These are phyloP conservation scores for Pezicula neosporulosa DNA, from an alignment of 2,329 filamentous ascomycete species.

Conservation along the genomic window DNA sequence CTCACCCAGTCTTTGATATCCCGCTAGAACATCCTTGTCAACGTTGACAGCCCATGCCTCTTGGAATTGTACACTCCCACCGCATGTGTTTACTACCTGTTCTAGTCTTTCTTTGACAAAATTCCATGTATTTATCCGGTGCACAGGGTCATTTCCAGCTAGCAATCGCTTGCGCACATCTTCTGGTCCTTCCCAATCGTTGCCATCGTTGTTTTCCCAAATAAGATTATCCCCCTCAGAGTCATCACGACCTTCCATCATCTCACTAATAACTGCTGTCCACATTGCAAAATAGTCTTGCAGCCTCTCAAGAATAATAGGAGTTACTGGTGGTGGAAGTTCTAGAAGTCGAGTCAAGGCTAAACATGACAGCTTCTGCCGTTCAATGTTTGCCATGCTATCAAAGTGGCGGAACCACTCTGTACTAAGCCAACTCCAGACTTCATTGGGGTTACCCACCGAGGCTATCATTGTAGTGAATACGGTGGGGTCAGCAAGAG, in stretches of 20 bases:
- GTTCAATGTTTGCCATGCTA: slow-evolving; percentile 60
- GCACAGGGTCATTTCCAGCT: slow-evolving; percentile 60
- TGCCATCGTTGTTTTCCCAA: slow-evolving; percentile 36
- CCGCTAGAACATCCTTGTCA: slow-evolving; percentile 65
- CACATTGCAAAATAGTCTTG: slow-evolving; percentile 76
- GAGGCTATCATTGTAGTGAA: slow-evolving; percentile 57
- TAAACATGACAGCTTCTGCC: slow-evolving; percentile 70
- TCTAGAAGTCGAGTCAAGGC: slow-evolving; percentile 71
- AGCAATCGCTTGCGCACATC: slow-evolving; percentile 50
- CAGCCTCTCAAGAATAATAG: slow-evolving; percentile 56
- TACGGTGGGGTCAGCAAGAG: slow-evolving; percentile 67
- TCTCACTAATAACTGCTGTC: slow-evolving; percentile 65
- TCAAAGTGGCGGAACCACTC: slow-evolving; percentile 70
- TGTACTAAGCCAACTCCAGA: slow-evolving; percentile 56
- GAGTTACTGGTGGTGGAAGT: slow-evolving; percentile 46
- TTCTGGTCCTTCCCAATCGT: slow-evolving; percentile 55
- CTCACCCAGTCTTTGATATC: slow-evolving; percentile 48
- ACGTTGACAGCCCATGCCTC: slow-evolving; percentile 70
- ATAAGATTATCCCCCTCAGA: slow-evolving; percentile 47
- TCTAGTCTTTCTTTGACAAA: slow-evolving; percentile 64
- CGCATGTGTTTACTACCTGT: slow-evolving; percentile 53
- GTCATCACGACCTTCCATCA: slow-evolving; percentile 57
- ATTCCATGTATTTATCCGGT: slow-evolving; percentile 58
- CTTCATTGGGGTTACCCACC: slow-evolving; percentile 38
- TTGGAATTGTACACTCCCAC: slow-evolving; percentile 64